phyloP scores from a whole-genome alignment of 305 asterid genomes.

The Stenogyne calaminthoides region DNA sequence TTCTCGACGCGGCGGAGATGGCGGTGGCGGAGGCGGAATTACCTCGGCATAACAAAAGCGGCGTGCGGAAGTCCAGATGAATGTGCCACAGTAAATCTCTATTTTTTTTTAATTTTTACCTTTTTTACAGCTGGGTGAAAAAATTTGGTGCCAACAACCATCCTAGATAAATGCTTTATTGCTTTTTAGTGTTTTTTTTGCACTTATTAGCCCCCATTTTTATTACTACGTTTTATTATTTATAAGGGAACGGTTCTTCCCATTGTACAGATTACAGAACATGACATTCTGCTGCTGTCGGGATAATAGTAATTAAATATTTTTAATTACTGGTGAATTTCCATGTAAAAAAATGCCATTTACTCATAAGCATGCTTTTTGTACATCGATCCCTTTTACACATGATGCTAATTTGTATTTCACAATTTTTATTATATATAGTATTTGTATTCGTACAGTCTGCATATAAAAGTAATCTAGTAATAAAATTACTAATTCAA shows the following conservation, averaged over 20 bases:
- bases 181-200: not conserved
- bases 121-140: conserved; percentile 27
- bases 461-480: too few species aligned
- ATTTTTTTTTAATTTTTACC: not conserved
- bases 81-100: conserved; percentile 20
- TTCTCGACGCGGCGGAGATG: conserved; percentile 32
- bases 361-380: not conserved
- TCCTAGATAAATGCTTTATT: not conserved
- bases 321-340: conserved; percentile 13
- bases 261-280: conserved; percentile 27
- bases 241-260: conserved; percentile 11
- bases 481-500: too few species aligned
- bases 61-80: conserved; percentile 42
- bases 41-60: conserved; percentile 31
- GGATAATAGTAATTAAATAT: conserved; percentile 3
- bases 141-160: not conserved
- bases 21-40: conserved; percentile 32
- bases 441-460: too few species aligned
- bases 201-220: not conserved
- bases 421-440: not conserved
- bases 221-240: not conserved
- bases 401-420: not conserved
- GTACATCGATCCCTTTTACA: not conserved
- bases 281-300: conserved; percentile 25
- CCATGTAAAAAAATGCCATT: not conserved